These are phyloP conservation scores for Bonia amplexicaulis DNA, from an alignment of 176 grass and related monocot genomes.

Conservation along the genomic window DNA sequence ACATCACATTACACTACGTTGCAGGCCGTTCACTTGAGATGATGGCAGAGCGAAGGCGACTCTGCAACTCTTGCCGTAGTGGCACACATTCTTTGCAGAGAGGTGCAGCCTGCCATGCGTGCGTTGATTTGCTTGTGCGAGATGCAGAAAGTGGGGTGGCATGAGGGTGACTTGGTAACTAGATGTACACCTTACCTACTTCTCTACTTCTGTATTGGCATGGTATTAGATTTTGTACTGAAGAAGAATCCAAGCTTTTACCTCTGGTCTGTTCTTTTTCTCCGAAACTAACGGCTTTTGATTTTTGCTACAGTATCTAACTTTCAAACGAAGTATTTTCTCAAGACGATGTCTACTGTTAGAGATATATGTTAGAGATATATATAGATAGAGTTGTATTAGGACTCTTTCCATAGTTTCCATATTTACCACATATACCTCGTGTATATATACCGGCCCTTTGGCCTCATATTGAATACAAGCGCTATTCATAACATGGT, in stretches of 20 bases:
- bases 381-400: too few species aligned
- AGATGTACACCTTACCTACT: background rate
- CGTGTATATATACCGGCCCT: too few species aligned
- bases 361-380: too few species aligned
- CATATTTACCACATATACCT: too few species aligned
- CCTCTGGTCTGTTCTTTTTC: too few species aligned
- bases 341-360: too few species aligned
- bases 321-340: too few species aligned
- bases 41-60: conserved; percentile 34
- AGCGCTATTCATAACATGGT: too few species aligned
- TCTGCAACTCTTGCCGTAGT: conserved; percentile 24
- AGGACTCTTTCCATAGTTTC: too few species aligned
- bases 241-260: background rate
- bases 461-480: too few species aligned
- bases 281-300: too few species aligned
- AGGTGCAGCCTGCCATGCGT: background rate
- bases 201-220: background rate
- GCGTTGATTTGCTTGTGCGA: background rate
- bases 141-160: background rate
- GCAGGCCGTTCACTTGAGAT: background rate
- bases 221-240: background rate
- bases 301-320: too few species aligned
- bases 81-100: background rate
- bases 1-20: background rate
- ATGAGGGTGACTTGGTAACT: conserved; percentile 25